These are phyloP conservation scores for Persicaria tinctoria DNA, from an alignment of 148 eudicot species.

Conservation along the genomic window DNA sequence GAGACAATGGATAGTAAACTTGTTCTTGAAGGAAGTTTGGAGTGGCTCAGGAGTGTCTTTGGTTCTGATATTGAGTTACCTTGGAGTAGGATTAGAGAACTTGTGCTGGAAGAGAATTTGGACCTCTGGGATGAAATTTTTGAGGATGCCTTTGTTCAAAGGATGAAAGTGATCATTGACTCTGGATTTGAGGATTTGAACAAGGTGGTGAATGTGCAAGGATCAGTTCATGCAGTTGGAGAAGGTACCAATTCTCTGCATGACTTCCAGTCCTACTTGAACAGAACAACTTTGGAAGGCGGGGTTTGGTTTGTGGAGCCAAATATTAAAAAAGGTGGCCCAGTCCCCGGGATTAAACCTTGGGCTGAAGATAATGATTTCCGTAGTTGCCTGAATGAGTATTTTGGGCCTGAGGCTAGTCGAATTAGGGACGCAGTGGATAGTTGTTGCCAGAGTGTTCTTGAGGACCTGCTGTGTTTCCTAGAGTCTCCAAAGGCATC, in stretches of 20 bases:
- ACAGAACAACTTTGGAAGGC: slow-evolving; percentile 50
- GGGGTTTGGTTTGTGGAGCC: slow-evolving; percentile 85
- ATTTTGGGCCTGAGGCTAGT: slow-evolving; percentile 75
- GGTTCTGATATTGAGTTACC: slow-evolving; percentile 97
- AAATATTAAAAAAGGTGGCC: slow-evolving; percentile 40
- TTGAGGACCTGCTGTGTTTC: slow-evolving; percentile 70
- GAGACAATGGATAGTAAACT: slow-evolving; percentile 88
- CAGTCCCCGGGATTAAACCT: slow-evolving; percentile 37
- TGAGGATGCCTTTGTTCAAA: slow-evolving; percentile 76
- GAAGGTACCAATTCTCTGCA: slow-evolving; percentile 26
- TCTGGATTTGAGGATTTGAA: slow-evolving; percentile 45
- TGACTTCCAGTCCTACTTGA: slow-evolving; percentile 55
- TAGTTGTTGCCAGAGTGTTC: slow-evolving; percentile 61
- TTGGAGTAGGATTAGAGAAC: slow-evolving; percentile 90
- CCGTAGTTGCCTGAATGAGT: slow-evolving; percentile 68
- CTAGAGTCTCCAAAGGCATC: slow-evolving; percentile 93
- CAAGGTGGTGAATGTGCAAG: slow-evolving; percentile 44
- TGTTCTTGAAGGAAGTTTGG: slow-evolving; percentile 85
- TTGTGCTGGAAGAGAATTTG: slow-evolving; percentile 78
- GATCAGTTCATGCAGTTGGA: slow-evolving; percentile 42
- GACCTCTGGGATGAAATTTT: slow-evolving; percentile 97
- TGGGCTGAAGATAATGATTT: slow-evolving; percentile 57
- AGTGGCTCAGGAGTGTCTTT: slow-evolving; percentile 87
- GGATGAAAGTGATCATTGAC: slow-evolving; percentile 76
- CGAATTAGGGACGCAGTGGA: slow-evolving; percentile 88